A percentile compares a stretch with the other conserved stretches of the same genome.
These are phyloP conservation scores for Globisporangium recalcitrans DNA, from an alignment of 352 stramenopile genomes.

Conservation along the genomic window DNA sequence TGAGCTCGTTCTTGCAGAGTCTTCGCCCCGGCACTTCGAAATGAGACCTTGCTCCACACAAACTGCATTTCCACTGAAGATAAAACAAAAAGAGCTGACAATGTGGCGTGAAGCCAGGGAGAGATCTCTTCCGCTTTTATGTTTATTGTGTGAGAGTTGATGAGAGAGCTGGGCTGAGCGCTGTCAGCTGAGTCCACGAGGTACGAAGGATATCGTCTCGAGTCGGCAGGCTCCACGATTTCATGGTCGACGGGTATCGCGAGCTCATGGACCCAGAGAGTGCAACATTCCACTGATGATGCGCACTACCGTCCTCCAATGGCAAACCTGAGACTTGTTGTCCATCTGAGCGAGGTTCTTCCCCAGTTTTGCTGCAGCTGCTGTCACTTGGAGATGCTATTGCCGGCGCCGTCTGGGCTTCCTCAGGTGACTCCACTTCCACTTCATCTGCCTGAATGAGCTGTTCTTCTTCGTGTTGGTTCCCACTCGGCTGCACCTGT, in stretches of 20 bases:
- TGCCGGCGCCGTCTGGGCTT: background rate
- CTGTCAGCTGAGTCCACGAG: constrained; percentile 14
- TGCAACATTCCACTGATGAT: background rate
- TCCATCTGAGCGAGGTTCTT: background rate
- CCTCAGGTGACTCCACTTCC: background rate
- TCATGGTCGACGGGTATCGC: constrained; percentile 16
- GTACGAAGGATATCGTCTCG: constrained; percentile 12
- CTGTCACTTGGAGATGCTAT: background rate
- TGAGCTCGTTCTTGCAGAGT: constrained; percentile 58
- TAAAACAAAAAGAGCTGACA: background rate
- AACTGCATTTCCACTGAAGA: background rate
- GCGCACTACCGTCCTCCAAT: background rate
- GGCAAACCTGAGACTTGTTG: too few species aligned
- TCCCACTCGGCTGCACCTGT: background rate
- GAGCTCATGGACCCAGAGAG: constrained; percentile 1
- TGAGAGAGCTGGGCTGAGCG: background rate
- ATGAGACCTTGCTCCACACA: constrained; percentile 15
- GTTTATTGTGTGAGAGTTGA: background rate
- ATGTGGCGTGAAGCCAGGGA: too few species aligned
- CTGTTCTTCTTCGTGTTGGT: background rate
- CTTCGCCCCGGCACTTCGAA: constrained; percentile 32
- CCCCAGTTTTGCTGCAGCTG: background rate
- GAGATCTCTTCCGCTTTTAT: too few species aligned
- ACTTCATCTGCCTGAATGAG: background rate
- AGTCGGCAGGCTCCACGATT: constrained; percentile 11